Base-by-base conservation (phyloP, 192 early-diverging fungal genomes). In the Linnemannia hyalina region DNA sequence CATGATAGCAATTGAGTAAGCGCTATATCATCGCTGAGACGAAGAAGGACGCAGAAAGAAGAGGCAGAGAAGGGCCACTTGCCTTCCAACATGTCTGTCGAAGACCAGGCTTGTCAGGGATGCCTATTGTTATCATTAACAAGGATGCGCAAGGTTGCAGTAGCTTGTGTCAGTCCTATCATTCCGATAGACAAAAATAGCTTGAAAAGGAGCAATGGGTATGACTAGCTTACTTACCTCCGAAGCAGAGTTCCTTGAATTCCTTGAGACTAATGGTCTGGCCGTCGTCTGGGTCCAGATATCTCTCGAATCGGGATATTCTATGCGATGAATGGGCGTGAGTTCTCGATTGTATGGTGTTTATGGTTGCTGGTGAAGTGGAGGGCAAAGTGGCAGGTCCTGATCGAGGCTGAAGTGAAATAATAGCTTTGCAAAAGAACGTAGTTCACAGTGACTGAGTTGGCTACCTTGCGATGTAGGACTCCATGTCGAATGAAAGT, bases 41-140 rank as follows among this genome's bases (percentile, higher is more conserved):
- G 38, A 40, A 26, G 10, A 18, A 57, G 54, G 55, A 26, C 8
- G 23, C 35, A 35, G 35, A 26, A 22, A 20, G 49, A 52, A 22
- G 10, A n/a, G 26, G 60, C 23, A n/a, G 57, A 11, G n/a, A 10
- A 1, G 0, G 60, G 60, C 32, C 60, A 65, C 60, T 65, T 65
- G 95, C 91, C 89, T 94, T 96, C 95, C 95, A 96, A 55, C 90
- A 92, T 55, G 75, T 88, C 49, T 91, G 88, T 72, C 93, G 91
- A 41, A 94, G 85, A 57, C 91, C 89, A 9, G 90, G 81, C 74
- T 92, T 90, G 75, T 96, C 95, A n/a, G 95, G 95, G 69, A 96
- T 94, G 23, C 95, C 95, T 95, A 11, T 44, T 44, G 55, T 35
- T 23, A n/a, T 35, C 10, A 46, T 46, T 0, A 46, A 46, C 44